A percentile compares a stretch with the other conserved stretches of the same genome.
Evolutionary conservation across 768 basidiomycete species (phyloP).

Genomic region (Russula dissimulans): DNA sequence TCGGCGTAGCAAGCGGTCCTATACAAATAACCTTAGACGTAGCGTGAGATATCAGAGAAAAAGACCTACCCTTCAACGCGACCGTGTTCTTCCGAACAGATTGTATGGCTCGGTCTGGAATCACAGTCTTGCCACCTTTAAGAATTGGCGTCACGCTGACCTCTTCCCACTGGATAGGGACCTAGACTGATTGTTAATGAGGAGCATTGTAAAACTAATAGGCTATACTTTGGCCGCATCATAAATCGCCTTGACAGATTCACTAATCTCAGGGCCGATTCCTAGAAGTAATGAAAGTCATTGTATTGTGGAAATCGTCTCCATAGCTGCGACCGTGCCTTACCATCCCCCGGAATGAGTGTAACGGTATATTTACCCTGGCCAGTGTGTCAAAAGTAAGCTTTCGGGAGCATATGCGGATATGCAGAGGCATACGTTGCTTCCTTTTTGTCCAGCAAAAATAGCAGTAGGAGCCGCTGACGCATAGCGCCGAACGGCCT

Average conservation of each 20-base stretch:
- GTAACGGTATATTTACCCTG: constrained; percentile 97
- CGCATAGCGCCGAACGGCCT: constrained; percentile 59
- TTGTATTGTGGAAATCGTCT: constrained; percentile 15
- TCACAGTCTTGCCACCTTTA: constrained; percentile 93
- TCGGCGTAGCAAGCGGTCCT: constrained; percentile 96
- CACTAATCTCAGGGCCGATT: constrained; percentile 97
- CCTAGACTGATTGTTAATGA: constrained; percentile 37
- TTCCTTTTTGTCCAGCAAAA: constrained; percentile 83
- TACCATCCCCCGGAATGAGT: constrained; percentile 93
- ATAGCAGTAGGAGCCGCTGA: constrained; percentile 74
- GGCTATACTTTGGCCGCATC: constrained; percentile 63
- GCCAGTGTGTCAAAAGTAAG: background rate
- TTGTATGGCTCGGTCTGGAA: constrained; percentile 83
- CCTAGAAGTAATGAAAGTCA: constrained; percentile 38
- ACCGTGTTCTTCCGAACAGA: constrained; percentile 97
- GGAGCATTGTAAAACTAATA: background rate
- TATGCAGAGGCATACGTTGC: constrained; percentile 52
- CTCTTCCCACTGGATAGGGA: constrained; percentile 99
- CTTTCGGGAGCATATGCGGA: background rate
- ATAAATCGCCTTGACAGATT: constrained; percentile 93
- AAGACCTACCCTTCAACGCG: constrained; percentile 77
- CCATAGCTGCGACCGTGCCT: constrained; percentile 21
- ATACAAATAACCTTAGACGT: background rate
- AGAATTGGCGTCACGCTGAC: constrained; percentile 92
- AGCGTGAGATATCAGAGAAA: background rate